Base-by-base conservation (phyloP, 2,329 filamentous ascomycete species). In the Alternaria arbusti region DNA sequence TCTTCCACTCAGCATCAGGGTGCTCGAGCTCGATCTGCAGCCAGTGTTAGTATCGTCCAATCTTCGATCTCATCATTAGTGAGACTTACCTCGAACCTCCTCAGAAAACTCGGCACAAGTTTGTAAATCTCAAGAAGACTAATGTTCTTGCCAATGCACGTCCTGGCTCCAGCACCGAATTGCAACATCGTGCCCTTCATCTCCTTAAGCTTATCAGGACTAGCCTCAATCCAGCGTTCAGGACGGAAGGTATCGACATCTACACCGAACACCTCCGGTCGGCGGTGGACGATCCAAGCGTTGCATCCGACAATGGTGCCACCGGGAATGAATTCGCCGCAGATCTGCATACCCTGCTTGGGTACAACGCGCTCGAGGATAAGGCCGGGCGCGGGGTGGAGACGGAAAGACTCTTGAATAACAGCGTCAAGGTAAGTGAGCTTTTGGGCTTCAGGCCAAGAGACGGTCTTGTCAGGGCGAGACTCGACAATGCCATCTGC, bases 381-480 rank as follows among this genome's bases (percentile, higher is more conserved):
- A 6, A 94, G 81, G 0, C 91, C 92, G 0, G 90, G 86, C 0
- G 91, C 90, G 0, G 92, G 92, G 75, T 94, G 91, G 70, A 93
- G 76, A 12, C 91, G 87, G 82, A 94, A 92, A 5, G 90, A 87
- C 78, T 96, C 92, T 73, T 94, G 92, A 71, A 95, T 86, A 59
- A 89, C 89, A 4, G 91, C 92, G 72, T 94, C 90, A 6, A 96
- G 87, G 76, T 94, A 96, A 0, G 88, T 87, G 2, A 96, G 84
- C 58, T 86, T 87, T 76, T 92, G 90, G 52, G 85, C 86, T 78
- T 94, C 89, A 36, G 87, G 75, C 87, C 90, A 93, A 2, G 88
- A 90, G 6, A 93, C 89, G 5, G 89, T 84, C 7, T 87, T 87
- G 15, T 87, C 85, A 0, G 74, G 59, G 3, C 81, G 77, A 25